Percentiles rank a stretch among this genome's conserved stretches.
Conservation (phyloP, 345 rosid genomes). For the Bruguiera sexangula region DNA sequence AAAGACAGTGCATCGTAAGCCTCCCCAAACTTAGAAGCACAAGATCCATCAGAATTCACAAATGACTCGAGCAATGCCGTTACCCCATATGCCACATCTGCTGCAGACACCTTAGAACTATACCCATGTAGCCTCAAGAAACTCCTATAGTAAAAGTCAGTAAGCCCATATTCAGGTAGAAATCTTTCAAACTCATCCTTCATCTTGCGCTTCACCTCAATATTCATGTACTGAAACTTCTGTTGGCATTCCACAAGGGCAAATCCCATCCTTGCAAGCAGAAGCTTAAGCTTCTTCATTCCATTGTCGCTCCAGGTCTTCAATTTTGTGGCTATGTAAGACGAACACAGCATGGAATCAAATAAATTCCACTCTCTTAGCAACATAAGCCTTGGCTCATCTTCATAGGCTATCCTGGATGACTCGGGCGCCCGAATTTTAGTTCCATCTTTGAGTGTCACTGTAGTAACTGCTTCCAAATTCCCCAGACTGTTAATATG, state of each 20-base stretch:
- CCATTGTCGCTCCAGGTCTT: slow-evolving; percentile 99
- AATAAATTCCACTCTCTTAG: slow-evolving; percentile 91
- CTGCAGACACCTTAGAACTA: slow-evolving; percentile 92
- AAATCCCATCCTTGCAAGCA: slow-evolving; percentile 94
- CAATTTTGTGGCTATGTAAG: slow-evolving; percentile 74
- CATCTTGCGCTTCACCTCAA: slow-evolving; percentile 81
- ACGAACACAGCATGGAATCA: slow-evolving; percentile 94
- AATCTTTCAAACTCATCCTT: slow-evolving; percentile 81
- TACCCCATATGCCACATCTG: slow-evolving; percentile 92
- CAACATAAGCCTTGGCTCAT: slow-evolving; percentile 87
- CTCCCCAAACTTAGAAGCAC: slow-evolving; percentile 86
- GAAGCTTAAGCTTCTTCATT: slow-evolving; percentile 88
- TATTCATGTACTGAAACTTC: slow-evolving; percentile 93
- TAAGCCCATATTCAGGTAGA: slow-evolving; percentile 85
- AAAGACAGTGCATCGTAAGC: slow-evolving; percentile 90
- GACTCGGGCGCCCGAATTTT: slow-evolving; percentile 83
- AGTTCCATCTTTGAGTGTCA: slow-evolving; percentile 87
- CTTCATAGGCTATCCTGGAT: slow-evolving; percentile 84
- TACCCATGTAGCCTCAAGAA: slow-evolving; percentile 83
- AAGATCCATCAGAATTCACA: slow-evolving; percentile 60
- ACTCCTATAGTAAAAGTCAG: slow-evolving; percentile 81
- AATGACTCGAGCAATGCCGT: slow-evolving; percentile 96
- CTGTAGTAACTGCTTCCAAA: slow-evolving; percentile 67
- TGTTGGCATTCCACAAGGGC: slow-evolving; percentile 92
- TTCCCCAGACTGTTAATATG: slow-evolving; percentile 81